These are phyloP conservation scores for Saccharomycopsis sp. DNA, from an alignment of 805 yeast species.

Conservation along the genomic window DNA sequence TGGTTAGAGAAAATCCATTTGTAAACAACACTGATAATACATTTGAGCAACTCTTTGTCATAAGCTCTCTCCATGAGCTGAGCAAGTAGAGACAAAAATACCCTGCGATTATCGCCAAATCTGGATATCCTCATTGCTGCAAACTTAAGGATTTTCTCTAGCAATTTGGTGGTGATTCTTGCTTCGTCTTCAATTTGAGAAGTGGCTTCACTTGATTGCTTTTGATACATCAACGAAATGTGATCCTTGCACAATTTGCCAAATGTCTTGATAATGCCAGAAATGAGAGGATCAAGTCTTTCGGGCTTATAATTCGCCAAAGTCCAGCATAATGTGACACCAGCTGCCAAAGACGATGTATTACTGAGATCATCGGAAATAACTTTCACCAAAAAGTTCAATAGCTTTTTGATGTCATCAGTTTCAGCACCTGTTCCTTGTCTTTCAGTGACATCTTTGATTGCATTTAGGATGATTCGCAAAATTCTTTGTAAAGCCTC, in stretches of 20 bases:
- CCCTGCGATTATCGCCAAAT: conserved; percentile 90
- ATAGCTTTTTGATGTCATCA: conserved; percentile 57
- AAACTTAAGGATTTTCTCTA: conserved; percentile 70
- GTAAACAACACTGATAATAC: conserved; percentile 71
- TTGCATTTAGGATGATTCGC: conserved; percentile 59
- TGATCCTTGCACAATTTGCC: conserved; percentile 88
- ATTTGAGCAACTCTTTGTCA: conserved; percentile 66
- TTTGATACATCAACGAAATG: conserved; percentile 52
- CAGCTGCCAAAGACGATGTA: conserved; percentile 70
- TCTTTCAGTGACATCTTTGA: conserved; percentile 36
- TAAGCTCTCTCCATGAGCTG: conserved; percentile 84
- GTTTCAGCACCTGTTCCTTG: conserved; percentile 47
- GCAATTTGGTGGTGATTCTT: conserved; percentile 65
- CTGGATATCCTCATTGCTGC: conserved; percentile 74
- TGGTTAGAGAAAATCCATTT: conserved; percentile 82
- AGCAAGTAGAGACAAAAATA: conserved; percentile 78
- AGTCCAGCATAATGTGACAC: conserved; percentile 78
- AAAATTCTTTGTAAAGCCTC: conserved; percentile 74
- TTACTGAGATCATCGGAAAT: conserved; percentile 70
- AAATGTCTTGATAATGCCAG: conserved; percentile 76
- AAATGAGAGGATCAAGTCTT: conserved; percentile 67
- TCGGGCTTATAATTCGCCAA: conserved; percentile 68
- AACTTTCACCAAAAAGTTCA: conserved; percentile 53
- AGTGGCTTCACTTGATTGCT: conserved; percentile 35
- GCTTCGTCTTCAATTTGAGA: conserved; percentile 59